Base-by-base conservation (phyloP, 768 basidiomycete genomes). In the Piloderma croceum region DNA sequence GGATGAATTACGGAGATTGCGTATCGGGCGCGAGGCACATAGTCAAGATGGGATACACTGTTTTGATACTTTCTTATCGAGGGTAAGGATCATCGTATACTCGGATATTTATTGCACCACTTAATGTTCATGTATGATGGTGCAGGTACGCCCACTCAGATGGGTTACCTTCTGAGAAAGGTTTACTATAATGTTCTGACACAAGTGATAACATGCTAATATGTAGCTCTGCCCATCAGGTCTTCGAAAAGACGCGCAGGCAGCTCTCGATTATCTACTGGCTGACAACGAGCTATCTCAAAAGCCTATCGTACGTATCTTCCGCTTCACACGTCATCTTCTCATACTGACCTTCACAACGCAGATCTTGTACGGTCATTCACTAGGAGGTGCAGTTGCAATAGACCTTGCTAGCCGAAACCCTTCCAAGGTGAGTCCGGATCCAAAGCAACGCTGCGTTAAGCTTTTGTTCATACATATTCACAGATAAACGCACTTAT, bases 1-100 rank as follows among this genome's bases (percentile, higher is more conserved):
- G 80, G 0, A 86, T 86, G 10, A 90, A 90, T 49, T 69, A 79
- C 25, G 93, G 94, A 1, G 93, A 98, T 55, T 76, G 94, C 19
- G 75, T 97, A 54, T 93, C 92, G 2, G 67, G 96, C 19, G 93
- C 87, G 0, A 74, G n/a, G 76, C 36, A 74, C 90, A 24, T 94
- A 97, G 56, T 88, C 34, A 77, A 78, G 54, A 81, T 90, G 78
- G 73, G 88, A 12, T 96, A 90, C 60, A 97, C 97, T 56, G 90
- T 96, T 3, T 65, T 98, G 31, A 90, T 97, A 83, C 64, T 94
- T 44, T 92, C 88, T 35, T 99, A 99, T 57, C 68, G 94, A 54
- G 92, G 92, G 86, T 89, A 52, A 43, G 81, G 60, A 12, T 19
- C 19, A n/a, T 24, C 17, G 29, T 40, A 37, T 9, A 40, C 9